Conservation (phyloP, 179 eudicot genomes). For the Silene vulgaris region DNA sequence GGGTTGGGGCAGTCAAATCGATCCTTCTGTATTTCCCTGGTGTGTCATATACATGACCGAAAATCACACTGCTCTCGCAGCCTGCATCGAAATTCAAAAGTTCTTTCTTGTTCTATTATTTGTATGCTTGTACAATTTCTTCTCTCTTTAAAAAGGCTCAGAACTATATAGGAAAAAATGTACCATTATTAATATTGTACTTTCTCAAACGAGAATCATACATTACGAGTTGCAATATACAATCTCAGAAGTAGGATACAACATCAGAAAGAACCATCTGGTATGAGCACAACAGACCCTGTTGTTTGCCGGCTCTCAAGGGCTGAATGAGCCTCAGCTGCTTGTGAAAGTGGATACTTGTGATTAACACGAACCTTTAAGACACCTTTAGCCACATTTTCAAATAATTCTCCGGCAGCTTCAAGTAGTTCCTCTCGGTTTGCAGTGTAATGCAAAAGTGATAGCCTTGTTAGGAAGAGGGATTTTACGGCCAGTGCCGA, state of each 20-base stretch:
- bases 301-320: constrained; percentile 67
- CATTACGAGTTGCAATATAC: neutral
- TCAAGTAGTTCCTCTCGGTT: constrained; percentile 66
- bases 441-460: constrained; percentile 45
- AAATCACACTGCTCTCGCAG: neutral
- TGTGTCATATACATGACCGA: neutral
- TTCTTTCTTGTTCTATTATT: too few species aligned
- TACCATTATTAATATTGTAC: neutral
- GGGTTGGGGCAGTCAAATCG: neutral
- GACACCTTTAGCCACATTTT: constrained; percentile 54
- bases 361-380: constrained; percentile 65
- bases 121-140: neutral
- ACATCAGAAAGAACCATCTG: constrained; percentile 34
- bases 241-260: neutral
- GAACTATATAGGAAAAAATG: neutral
- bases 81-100: neutral
- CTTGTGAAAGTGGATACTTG: constrained; percentile 64
- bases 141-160: neutral
- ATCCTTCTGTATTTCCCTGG: neutral
- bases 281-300: constrained; percentile 81
- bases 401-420: constrained; percentile 62
- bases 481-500: constrained; percentile 70
- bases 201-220: neutral
- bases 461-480: constrained; percentile 62
- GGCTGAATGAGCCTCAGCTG: constrained; percentile 74